Conservation (phyloP, 352 stramenopile genomes). For the Saprolegnia parasitica region DNA sequence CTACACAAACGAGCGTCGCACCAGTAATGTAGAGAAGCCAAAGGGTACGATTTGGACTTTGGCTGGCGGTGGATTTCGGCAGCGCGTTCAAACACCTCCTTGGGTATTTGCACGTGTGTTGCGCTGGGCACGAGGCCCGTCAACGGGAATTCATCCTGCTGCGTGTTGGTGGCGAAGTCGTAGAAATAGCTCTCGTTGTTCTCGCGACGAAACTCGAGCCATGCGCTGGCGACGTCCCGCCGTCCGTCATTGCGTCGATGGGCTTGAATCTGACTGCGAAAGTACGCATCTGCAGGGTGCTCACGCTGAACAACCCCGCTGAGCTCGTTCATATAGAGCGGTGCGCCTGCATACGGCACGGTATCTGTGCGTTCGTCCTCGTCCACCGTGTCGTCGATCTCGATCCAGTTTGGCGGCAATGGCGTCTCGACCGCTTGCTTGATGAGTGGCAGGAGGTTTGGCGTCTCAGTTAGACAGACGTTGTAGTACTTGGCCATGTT, state of each 20-base stretch:
- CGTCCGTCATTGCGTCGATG: neutral
- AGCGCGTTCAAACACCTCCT: slow-evolving; percentile 16
- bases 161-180: slow-evolving; percentile 20
- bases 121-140: neutral
- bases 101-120: neutral
- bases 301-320: slow-evolving; percentile 1
- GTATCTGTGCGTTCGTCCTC: neutral
- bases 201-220: slow-evolving; percentile 18
- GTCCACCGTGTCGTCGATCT: neutral
- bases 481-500: slow-evolving; percentile 28
- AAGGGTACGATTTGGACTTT: slow-evolving; percentile 17
- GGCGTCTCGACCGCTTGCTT: slow-evolving; percentile 25
- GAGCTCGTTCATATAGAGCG: slow-evolving; percentile 25
- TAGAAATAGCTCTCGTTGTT: slow-evolving; percentile 11
- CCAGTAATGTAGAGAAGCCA: neutral
- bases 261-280: neutral
- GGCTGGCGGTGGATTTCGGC: slow-evolving; percentile 19
- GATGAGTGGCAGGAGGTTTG: slow-evolving; percentile 9
- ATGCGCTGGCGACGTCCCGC: neutral
- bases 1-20: slow-evolving; percentile 1
- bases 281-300: slow-evolving; percentile 25
- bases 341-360: neutral
- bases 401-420: slow-evolving; percentile 23
- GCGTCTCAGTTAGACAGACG: slow-evolving; percentile 7
- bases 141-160: neutral